Evolutionary conservation across 1,284 basidiomycete genomes (phyloP).

Genomic region (Schizopora paradoxa): DNA sequence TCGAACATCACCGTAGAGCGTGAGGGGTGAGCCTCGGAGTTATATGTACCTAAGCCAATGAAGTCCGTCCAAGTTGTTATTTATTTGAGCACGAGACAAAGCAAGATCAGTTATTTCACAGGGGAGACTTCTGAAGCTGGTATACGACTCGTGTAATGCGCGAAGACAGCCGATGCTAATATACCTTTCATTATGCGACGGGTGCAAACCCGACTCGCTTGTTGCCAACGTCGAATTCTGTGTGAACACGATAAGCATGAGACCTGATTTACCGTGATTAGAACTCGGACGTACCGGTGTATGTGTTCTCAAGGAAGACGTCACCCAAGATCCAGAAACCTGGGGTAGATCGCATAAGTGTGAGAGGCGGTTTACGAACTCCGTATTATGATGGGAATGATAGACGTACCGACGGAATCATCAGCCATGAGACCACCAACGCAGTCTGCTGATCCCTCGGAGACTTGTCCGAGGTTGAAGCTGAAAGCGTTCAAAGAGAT

Average conservation of each 20-base stretch:
- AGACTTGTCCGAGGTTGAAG: slow-evolving; percentile 19
- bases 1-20: no score
- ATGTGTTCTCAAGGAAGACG: slow-evolving; percentile 22
- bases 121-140: no score
- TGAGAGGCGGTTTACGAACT: not conserved
- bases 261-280: not conserved
- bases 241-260: not conserved
- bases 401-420: slow-evolving; percentile 9
- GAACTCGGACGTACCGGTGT: slow-evolving; percentile 17
- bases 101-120: no score
- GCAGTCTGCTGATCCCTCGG: slow-evolving; percentile 18
- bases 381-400: not conserved
- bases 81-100: no score
- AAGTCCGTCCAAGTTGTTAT: no score
- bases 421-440: slow-evolving; percentile 19
- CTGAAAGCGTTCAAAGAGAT: slow-evolving; percentile 15
- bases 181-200: slow-evolving; percentile 1
- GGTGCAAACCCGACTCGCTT: slow-evolving; percentile 19
- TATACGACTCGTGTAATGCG: no score
- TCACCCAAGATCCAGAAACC: slow-evolving; percentile 21
- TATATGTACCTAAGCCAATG: no score
- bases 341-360: no score
- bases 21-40: no score
- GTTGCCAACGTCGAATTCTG: slow-evolving; percentile 21
- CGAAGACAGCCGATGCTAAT: not conserved